A percentile compares a stretch with the other conserved stretches of the same genome.
Evolutionary conservation across 768 basidiomycete species (phyloP).

Genomic region (Lentinula edodes): DNA sequence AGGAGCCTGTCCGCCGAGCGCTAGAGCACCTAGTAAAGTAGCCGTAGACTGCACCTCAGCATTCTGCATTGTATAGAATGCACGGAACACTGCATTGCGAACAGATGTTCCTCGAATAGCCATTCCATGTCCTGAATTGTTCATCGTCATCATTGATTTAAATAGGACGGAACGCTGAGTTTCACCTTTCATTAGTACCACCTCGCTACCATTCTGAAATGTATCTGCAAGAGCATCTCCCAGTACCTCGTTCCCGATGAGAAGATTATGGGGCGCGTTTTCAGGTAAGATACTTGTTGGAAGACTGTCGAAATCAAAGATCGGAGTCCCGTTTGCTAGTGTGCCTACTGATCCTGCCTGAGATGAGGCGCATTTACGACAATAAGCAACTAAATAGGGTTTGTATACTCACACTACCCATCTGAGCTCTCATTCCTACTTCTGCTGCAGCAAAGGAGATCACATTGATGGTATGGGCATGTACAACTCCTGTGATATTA

Average conservation of each 20-base stretch:
- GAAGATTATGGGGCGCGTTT: slow-evolving; percentile 11
- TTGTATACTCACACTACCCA: slow-evolving; percentile 10
- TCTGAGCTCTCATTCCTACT: slow-evolving; percentile 11
- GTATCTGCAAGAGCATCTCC: slow-evolving; percentile 15
- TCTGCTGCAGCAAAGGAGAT: slow-evolving; percentile 14
- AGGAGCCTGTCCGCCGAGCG: neutral
- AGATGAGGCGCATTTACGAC: neutral
- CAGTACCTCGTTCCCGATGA: slow-evolving; percentile 12
- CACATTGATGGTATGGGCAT: slow-evolving; percentile 13
- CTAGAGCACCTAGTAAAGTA: slow-evolving; percentile 12
- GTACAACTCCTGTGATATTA: slow-evolving; percentile 12
- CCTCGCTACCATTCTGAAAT: slow-evolving; percentile 10
- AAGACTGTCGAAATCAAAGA: slow-evolving; percentile 13
- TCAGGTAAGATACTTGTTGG: slow-evolving; percentile 9
- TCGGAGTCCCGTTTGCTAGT: slow-evolving; percentile 8
- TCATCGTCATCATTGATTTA: too few relatives aligned
- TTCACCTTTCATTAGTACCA: slow-evolving; percentile 16
- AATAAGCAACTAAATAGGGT: neutral
- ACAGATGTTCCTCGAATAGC: slow-evolving; percentile 13
- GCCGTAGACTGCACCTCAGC: slow-evolving; percentile 14
- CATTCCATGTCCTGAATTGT: slow-evolving; percentile 14
- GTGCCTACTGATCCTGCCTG: slow-evolving; percentile 7
- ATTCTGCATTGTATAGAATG: slow-evolving; percentile 14
- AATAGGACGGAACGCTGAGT: too few relatives aligned
- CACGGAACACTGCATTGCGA: slow-evolving; percentile 14